Base-by-base conservation (phyloP, 345 rosid species). In the Barbarea vulgaris region DNA sequence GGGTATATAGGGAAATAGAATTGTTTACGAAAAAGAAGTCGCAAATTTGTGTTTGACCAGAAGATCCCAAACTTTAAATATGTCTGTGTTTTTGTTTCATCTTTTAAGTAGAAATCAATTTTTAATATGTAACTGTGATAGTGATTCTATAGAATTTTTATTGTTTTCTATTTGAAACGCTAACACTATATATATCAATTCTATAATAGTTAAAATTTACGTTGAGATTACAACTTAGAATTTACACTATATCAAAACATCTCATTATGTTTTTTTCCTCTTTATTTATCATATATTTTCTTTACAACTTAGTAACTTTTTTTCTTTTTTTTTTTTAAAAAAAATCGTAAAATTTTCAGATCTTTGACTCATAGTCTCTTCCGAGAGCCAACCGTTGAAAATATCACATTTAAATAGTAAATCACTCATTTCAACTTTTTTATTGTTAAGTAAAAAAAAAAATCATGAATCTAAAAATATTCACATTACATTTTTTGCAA, bases 1-100 rank as follows among this genome's bases (percentile, higher is more conserved):
- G 24, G 46, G 70, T 73, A 73, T 73, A 73, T 73, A 73, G 67
- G 63, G 5, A 52, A 39, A 6, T 59, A 51, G 2, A 39, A 41
- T 54, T 41, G 14, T 41, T 64, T 64, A 48, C 42, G 39, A 25
- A 21, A 50, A 72, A 24, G 36, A 62, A 51, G 31, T 62, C 24
- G 12, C 31, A 36, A 51, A 24, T 34, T 48, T 51, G 69, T 72
- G n/a, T 39, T 51, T 62, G 41, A 37, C 61, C 75, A 48, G 48
- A 59, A n/a, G 31, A 69, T 46, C 44, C 44, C 4, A 70, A 58
- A 30, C 12, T 21, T 58, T 33, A 70, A 44, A 42, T 18, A 44
- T 44, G 4, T 51, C 22, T 58, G 66, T 46, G 25, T 31, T 70
- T 58, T 21, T 59, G 25, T 58, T 59, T 42, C 10, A 27, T 28